A percentile compares a stretch with the other conserved stretches of the same genome.
Evolutionary conservation across 139 green algal species (phyloP).

Genomic region (Spirogloea muscicola): DNA sequence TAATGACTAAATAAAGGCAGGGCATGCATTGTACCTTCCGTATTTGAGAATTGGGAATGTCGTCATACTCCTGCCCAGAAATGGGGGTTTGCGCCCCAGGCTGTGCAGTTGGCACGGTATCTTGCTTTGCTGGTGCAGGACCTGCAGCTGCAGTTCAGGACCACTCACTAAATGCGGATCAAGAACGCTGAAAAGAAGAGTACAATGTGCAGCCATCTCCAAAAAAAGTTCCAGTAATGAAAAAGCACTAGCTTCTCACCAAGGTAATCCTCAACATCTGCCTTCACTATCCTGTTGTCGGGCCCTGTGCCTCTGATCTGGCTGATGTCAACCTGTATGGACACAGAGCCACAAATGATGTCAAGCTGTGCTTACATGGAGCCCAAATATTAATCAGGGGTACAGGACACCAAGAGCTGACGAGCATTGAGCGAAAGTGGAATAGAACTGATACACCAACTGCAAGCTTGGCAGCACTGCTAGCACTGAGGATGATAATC

Average conservation of each 20-base stretch:
- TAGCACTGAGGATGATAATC: no score
- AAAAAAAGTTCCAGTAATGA: constrained; percentile 7
- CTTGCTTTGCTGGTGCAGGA: no score
- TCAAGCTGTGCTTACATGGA: no score
- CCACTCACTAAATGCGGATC: no score
- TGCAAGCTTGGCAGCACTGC: neutral
- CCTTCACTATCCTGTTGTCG: constrained; percentile 41
- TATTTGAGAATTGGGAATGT: constrained; percentile 67
- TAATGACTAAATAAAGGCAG: neutral
- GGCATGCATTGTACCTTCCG: constrained; percentile 31
- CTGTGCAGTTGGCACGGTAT: no score
- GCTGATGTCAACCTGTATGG: constrained; percentile 32
- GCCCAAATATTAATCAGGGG: no score
- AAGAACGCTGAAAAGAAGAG: no score
- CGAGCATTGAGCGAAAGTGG: no score
- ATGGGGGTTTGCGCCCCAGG: no score
- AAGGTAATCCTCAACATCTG: constrained; percentile 51
- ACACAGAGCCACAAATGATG: constrained; percentile 6
- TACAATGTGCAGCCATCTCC: neutral
- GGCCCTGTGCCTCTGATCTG: constrained; percentile 48
- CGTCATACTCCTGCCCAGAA: constrained; percentile 59
- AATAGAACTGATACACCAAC: neutral
- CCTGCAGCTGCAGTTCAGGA: no score
- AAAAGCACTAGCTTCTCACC: constrained; percentile 17
- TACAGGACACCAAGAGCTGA: no score